A percentile compares a stretch with the other conserved stretches of the same genome.
These are phyloP conservation scores for Xerocomus brunneocitrinus DNA, from an alignment of 768 basidiomycete species.

Conservation along the genomic window DNA sequence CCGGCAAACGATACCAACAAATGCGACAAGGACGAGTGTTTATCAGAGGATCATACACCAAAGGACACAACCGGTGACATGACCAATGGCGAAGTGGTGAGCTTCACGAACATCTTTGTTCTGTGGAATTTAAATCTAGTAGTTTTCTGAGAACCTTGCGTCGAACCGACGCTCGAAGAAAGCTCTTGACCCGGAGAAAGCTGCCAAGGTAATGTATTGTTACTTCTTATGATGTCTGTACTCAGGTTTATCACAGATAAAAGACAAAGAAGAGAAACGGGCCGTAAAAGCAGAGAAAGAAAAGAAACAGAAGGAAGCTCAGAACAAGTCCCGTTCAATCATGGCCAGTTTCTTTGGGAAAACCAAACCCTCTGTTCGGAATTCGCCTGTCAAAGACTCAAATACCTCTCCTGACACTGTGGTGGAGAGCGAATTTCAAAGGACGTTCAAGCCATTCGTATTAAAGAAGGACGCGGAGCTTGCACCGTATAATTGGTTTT, in stretches of 20 bases:
- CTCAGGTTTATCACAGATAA: constrained; percentile 45
- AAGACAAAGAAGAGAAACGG: constrained; percentile 64
- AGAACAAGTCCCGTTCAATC: constrained; percentile 67
- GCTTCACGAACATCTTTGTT: constrained; percentile 5
- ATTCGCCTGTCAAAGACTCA: constrained; percentile 23
- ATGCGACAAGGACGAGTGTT: constrained; percentile 1
- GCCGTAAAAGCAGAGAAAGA: constrained; percentile 66
- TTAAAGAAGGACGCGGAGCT: constrained; percentile 69
- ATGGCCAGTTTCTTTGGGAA: constrained; percentile 81
- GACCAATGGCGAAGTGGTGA: constrained; percentile 39
- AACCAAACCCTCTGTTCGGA: constrained; percentile 35
- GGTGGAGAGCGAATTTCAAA: constrained; percentile 61
- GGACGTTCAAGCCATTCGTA: constrained; percentile 73
- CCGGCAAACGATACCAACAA: constrained; percentile 34
- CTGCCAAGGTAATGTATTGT: constrained; percentile 20
- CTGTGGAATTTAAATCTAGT: neutral
- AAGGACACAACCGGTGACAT: constrained; percentile 28
- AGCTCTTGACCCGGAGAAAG: constrained; percentile 50
- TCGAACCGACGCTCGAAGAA: constrained; percentile 47
- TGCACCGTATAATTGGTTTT: constrained; percentile 73
- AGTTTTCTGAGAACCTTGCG: constrained; percentile 24
- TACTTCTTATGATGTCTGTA: neutral
- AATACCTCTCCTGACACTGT: constrained; percentile 32
- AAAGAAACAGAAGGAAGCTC: constrained; percentile 64
- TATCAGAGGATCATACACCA: constrained; percentile 24